Evolutionary conservation across 331 rosid genomes (phyloP).

Genomic region (Spiraea crenata): DNA sequence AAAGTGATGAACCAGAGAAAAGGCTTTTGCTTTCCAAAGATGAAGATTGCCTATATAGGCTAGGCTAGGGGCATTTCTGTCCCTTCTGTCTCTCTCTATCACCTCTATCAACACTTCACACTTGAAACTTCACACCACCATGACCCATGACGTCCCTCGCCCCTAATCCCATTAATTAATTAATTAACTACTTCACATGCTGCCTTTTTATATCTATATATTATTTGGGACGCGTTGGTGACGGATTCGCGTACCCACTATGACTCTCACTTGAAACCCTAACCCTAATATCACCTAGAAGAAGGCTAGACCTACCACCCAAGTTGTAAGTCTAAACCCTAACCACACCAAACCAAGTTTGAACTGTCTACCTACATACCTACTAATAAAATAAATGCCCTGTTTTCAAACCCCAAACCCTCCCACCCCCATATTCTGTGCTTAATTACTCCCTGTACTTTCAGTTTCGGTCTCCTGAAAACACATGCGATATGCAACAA

Average conservation of each 20-base stretch:
- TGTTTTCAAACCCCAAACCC: not conserved
- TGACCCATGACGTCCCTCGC: not conserved
- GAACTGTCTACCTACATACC: too few species aligned
- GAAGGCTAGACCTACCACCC: not conserved
- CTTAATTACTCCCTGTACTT: too few species aligned
- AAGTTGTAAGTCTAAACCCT: constrained; percentile 21
- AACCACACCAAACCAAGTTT: not conserved
- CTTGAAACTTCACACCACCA: constrained; percentile 25
- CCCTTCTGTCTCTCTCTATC: constrained; percentile 24
- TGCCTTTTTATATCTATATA: constrained; percentile 12
- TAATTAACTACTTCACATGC: constrained; percentile 19
- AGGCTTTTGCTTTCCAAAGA: too few species aligned
- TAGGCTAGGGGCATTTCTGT: constrained; percentile 29
- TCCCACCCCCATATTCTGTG: too few species aligned
- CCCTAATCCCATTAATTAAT: too few species aligned
- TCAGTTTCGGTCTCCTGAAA: not conserved
- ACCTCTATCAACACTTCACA: not conserved
- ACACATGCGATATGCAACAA: not conserved
- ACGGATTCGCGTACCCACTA: constrained; percentile 43
- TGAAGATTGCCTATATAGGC: too few species aligned
- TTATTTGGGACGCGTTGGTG: constrained; percentile 24
- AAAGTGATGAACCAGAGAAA: constrained; percentile 39
- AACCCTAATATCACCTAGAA: constrained; percentile 12
- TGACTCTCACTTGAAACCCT: constrained; percentile 27
- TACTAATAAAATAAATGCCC: too few species aligned